Evolutionary conservation across 805 yeast genomes (phyloP).

Genomic region (Suhomyces sp.): DNA sequence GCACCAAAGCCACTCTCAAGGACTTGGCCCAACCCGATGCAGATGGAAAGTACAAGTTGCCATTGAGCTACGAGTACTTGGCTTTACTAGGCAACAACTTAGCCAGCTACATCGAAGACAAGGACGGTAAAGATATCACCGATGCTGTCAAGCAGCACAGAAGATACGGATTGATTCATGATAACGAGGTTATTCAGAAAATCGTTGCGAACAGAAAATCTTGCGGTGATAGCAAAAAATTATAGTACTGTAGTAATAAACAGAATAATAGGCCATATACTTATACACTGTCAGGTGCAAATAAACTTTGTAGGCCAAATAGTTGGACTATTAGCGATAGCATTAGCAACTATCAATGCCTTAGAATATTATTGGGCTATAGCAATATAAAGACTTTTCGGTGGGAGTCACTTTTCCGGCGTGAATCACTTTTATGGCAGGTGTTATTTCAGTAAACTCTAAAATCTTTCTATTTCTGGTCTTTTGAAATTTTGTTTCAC

Average conservation of each 20-base stretch:
- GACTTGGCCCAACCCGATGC: constrained; percentile 26
- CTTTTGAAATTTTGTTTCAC: no score
- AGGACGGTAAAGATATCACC: constrained; percentile 39
- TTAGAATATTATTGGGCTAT: no score
- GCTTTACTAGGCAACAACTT: constrained; percentile 48
- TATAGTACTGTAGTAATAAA: neutral
- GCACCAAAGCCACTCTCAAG: constrained; percentile 34
- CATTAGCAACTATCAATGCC: no score
- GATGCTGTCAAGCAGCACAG: constrained; percentile 60
- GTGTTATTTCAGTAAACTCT: no score
- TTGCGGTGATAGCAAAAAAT: constrained; percentile 2
- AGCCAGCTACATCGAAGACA: constrained; percentile 35
- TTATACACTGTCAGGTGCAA: no score
- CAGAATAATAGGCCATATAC: no score
- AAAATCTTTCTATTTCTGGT: no score
- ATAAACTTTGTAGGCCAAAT: no score
- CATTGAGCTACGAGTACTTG: constrained; percentile 54
- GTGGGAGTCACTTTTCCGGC: no score
- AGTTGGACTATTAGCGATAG: no score
- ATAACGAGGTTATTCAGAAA: constrained; percentile 39
- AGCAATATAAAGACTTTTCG: no score
- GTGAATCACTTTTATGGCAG: no score
- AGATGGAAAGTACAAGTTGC: constrained; percentile 40
- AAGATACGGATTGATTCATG: constrained; percentile 58
- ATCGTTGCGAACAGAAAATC: constrained; percentile 39